Base-by-base conservation (phyloP, 2,329 filamentous ascomycete genomes). In the Aureobasidium subglaciale region DNA sequence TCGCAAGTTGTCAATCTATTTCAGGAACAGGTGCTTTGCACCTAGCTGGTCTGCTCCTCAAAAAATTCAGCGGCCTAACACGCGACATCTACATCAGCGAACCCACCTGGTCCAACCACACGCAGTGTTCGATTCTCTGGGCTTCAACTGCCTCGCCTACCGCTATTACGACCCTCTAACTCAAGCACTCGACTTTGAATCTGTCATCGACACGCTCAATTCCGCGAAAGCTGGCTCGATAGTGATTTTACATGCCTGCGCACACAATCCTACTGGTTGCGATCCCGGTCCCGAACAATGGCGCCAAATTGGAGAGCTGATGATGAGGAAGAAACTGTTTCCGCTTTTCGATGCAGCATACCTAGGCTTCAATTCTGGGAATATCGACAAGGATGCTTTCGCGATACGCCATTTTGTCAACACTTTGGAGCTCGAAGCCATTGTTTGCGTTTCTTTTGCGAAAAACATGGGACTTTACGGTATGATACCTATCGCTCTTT, bases 181-280 rank as follows among this genome's bases (percentile, higher is more conserved):
- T 62, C 91, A 89, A 70, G 90, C 89, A 48, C 84, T 99, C 49
- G 90, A 97, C 74, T 91, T 96, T 67, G 84, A 87, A 58, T 91
- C 90, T 74, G 90, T 97, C 86, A 83, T 89, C 70, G 83, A 84
- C 63, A 92, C 88, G 69, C 83, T 99, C 70, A 85, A 99, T 70
- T 41, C 82, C 97, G 32, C 93, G 97, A 74, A 49, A 2, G 58
- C 37, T 20, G 52, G 55, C 10, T 65, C 62, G 2, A 62, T 68
- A 4, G 58, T 74, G 9, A 59, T 75, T 24, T 61, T 75, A 3
- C 73, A 75, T 50, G 67, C 72, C 10, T 75, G 73, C 56, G 73
- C 73, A 0, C 73, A 75, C 57, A 75, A 75, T 54, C 73, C 73
- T 0, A 75, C 71, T 0, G 73, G 73, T 2, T 70, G 65, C 24